Evolutionary conservation across 345 rosid species (phyloP).

Genomic region (Hibiscus trionum): DNA sequence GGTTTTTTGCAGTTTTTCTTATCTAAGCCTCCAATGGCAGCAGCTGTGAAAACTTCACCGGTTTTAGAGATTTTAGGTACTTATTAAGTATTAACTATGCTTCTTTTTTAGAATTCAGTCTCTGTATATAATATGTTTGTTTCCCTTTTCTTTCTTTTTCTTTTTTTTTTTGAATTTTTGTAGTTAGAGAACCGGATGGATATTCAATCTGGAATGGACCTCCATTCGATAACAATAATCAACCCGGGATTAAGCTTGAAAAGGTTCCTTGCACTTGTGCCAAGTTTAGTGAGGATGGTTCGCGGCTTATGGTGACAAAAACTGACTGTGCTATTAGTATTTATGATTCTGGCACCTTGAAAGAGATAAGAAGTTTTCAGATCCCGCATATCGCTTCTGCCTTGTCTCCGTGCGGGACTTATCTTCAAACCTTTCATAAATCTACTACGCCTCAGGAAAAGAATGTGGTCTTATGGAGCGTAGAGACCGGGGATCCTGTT

Average conservation of each 20-base stretch:
- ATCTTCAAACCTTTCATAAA: constrained; percentile 83
- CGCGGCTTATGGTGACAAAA: constrained; percentile 58
- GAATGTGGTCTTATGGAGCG: constrained; percentile 62
- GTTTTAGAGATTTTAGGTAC: constrained; percentile 72
- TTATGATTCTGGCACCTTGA: constrained; percentile 51
- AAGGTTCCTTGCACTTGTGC: constrained; percentile 52
- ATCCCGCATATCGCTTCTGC: constrained; percentile 47
- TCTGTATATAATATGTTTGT: not conserved
- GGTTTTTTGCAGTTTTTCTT: constrained; percentile 1
- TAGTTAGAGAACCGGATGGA: constrained; percentile 79
- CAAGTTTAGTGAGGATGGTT: constrained; percentile 67
- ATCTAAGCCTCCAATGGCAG: constrained; percentile 11
- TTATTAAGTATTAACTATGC: not conserved
- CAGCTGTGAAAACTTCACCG: constrained; percentile 37
- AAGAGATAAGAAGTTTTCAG: constrained; percentile 56
- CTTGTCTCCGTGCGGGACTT: constrained; percentile 75
- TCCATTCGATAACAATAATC: constrained; percentile 51
- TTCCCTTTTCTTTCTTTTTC: not conserved
- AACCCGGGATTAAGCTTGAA: constrained; percentile 56
- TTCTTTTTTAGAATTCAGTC: not conserved
- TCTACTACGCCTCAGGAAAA: constrained; percentile 67
- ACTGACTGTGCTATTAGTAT: constrained; percentile 40
- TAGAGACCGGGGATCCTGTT: constrained; percentile 55
- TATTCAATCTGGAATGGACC: constrained; percentile 80
- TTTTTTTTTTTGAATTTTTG: not conserved